Percentiles rank a stretch among this genome's conserved stretches.
Evolutionary conservation across 2,329 filamentous ascomycete species (phyloP).

Genomic region (Alternaria atra): DNA sequence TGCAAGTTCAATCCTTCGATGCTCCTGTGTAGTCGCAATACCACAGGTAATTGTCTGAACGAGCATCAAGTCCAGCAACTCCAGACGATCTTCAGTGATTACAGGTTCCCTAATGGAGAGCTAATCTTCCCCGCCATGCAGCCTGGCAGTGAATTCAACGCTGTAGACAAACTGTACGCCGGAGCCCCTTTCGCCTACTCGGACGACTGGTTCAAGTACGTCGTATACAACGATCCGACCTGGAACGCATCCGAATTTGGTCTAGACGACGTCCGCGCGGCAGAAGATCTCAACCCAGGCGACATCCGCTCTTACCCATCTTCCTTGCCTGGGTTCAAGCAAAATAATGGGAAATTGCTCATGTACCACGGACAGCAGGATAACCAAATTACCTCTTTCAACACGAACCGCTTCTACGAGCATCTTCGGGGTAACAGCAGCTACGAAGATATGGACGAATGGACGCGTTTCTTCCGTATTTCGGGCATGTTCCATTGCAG

Average conservation of each 20-base stretch:
- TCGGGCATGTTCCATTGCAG: conserved; percentile 63
- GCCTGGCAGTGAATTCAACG: conserved; percentile 56
- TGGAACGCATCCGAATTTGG: conserved; percentile 33
- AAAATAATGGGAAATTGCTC: conserved; percentile 55
- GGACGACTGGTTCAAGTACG: conserved; percentile 57
- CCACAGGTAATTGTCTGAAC: conserved; percentile 53
- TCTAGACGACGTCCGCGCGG: conserved; percentile 36
- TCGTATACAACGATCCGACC: conserved; percentile 51
- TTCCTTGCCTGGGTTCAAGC: conserved; percentile 42
- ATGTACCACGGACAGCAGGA: conserved; percentile 57
- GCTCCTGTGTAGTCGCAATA: conserved; percentile 45
- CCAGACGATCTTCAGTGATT: conserved; percentile 53
- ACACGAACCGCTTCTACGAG: conserved; percentile 58
- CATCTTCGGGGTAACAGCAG: conserved; percentile 40
- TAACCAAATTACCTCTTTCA: conserved; percentile 55
- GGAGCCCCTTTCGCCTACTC: conserved; percentile 52
- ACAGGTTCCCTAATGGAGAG: conserved; percentile 52
- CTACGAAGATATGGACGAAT: conserved; percentile 34
- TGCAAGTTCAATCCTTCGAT: conserved; percentile 50
- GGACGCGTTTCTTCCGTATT: conserved; percentile 61
- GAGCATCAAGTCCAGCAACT: conserved; percentile 55
- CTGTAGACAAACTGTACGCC: conserved; percentile 48
- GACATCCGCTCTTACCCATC: conserved; percentile 50
- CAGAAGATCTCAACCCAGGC: conserved; percentile 47
- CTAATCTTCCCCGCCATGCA: conserved; percentile 60